These are phyloP conservation scores for Alternaria sp. DNA, from an alignment of 2,329 filamentous ascomycete genomes.

Conservation along the genomic window DNA sequence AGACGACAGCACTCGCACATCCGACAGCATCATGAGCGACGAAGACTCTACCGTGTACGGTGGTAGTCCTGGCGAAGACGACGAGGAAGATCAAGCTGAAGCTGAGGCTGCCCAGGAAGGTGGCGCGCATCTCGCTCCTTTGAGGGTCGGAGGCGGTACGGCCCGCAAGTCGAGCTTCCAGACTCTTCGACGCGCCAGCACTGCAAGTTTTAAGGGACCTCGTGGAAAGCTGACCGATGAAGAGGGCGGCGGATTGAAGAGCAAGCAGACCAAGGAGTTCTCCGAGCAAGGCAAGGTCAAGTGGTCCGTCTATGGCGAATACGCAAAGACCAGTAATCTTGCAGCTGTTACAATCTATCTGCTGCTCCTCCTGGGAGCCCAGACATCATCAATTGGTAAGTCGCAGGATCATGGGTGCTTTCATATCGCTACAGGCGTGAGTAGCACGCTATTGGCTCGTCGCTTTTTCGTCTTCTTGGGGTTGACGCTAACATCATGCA, in stretches of 20 bases:
- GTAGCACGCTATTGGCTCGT: conserved; percentile 25
- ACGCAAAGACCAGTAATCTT: conserved; percentile 93
- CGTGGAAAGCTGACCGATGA: conserved; percentile 87
- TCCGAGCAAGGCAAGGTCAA: conserved; percentile 97
- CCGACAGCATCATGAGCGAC: conserved; percentile 69
- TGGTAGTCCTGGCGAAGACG: conserved; percentile 59
- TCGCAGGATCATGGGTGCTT: conserved; percentile 19
- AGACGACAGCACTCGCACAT: conserved; percentile 56
- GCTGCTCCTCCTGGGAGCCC: conserved; percentile 77
- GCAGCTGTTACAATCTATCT: conserved; percentile 84
- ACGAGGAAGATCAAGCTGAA: conserved; percentile 62
- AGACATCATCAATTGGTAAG: conserved; percentile 81
- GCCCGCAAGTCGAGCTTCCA: conserved; percentile 73
- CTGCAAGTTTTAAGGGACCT: conserved; percentile 87
- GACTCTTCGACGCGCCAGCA: conserved; percentile 88
- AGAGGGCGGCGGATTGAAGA: conserved; percentile 77
- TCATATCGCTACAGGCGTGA: no score
- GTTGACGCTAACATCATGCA: conserved; percentile 49
- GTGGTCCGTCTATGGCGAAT: conserved; percentile 93
- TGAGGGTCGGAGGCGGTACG: conserved; percentile 68
- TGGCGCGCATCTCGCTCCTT: conserved; percentile 75
- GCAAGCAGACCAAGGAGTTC: conserved; percentile 86
- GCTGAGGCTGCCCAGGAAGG: conserved; percentile 72
- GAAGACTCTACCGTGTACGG: conserved; percentile 70
- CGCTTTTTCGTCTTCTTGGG: conserved; percentile 26